Conservation (phyloP, 345 rosid genomes). For the Dovyalis caffra region DNA sequence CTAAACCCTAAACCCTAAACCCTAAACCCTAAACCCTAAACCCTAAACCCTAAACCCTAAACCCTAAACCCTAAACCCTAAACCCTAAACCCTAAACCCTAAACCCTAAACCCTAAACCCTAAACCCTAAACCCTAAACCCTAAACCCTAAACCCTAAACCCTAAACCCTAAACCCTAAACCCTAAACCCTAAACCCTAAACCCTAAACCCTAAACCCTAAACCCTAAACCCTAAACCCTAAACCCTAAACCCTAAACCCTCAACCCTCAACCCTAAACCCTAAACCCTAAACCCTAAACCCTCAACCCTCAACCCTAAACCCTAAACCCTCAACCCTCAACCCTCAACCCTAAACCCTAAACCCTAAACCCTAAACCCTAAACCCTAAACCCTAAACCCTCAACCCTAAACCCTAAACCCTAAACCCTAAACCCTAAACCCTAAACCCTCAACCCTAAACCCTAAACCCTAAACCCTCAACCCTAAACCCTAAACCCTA, state of each 20-base stretch:
- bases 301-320: constrained; percentile 26
- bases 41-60: constrained; percentile 30
- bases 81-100: constrained; percentile 32
- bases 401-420: constrained; percentile 31
- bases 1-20: constrained; percentile 26
- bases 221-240: too few relatives aligned
- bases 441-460: constrained; percentile 24
- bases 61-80: constrained; percentile 30
- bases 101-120: constrained; percentile 23
- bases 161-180: constrained; percentile 25
- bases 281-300: constrained; percentile 18
- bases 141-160: constrained; percentile 20
- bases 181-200: constrained; percentile 29
- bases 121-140: constrained; percentile 26
- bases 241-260: constrained; percentile 34
- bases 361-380: constrained; percentile 31
- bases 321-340: constrained; percentile 26
- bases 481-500: constrained; percentile 27
- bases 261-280: constrained; percentile 30
- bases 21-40: constrained; percentile 25
- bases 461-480: constrained; percentile 28
- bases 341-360: constrained; percentile 19
- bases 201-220: too few relatives aligned
- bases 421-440: constrained; percentile 21
- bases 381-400: constrained; percentile 28